Evolutionary conservation across 2,329 filamentous ascomycete species (phyloP), one percentile per base, ranked within the genome.

Genomic region (Meredithiella fracta): DNA sequence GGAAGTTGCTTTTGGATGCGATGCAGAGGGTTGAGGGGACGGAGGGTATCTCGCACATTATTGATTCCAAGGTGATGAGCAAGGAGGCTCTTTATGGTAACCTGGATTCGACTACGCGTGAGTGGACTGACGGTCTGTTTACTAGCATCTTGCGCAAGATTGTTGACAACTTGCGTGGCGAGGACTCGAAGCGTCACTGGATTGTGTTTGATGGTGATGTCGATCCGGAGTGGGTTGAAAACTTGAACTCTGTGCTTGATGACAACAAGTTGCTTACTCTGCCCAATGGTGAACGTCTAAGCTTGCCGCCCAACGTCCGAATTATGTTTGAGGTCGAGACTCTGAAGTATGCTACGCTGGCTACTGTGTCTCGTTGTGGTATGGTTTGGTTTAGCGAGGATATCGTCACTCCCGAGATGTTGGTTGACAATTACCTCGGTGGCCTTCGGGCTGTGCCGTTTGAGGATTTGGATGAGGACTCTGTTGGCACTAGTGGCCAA

Each of bases 301-400:
- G 92, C 66, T 71, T 99, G 47, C 94, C 92, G 3, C 65, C 85
- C 1, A 98, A 99, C 65, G 92, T 99, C 25, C 87, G 94, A 62
- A 94, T 99, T 70, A 96, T 99, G 90, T 99, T 99, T 65, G 92
- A 99, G 72, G 92, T 99, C 37, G 94, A 98, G 71, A 97, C 84
- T 2, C 75, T 99, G 59, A 95, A 94, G 66, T 98, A 98, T 66
- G 92, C 92, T 38, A 99, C 92, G 0, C 79, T 98, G 47, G 92
- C 92, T 56, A 99, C 92, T n/a, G 92, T 99, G 65, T 94, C 86
- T 82, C 89, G 92, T 71, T 99, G 92, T 67, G 92, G 92, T 76
- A 99, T 99, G 92, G 94, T 99, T 14, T 99, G 92, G 92, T 98
- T 97, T 72, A 98, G 89, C 66, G 91, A 96, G 64, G 94, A 98